These are phyloP conservation scores for Plasmodium reichenowi DNA, from an alignment of 169 alveolate genomes.

Conservation along the genomic window DNA sequence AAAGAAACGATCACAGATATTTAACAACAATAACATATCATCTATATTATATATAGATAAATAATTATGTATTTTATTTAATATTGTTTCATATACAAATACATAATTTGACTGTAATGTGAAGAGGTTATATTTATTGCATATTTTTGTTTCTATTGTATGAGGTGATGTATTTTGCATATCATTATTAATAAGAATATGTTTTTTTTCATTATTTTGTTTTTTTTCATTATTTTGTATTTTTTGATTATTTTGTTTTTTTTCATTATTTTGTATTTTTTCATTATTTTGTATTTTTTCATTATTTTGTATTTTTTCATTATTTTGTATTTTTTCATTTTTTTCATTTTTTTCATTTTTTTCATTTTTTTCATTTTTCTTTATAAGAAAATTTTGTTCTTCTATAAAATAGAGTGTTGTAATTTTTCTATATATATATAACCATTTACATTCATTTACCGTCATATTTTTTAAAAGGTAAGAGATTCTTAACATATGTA, in stretches of 20 bases:
- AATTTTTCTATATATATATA: slow-evolving; percentile 35
- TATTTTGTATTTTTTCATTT: not conserved
- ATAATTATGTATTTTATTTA: slow-evolving; percentile 17
- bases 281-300: not conserved
- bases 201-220: not conserved
- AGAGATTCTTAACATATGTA: slow-evolving; percentile 34
- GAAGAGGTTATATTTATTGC: slow-evolving; percentile 32
- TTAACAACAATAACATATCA: slow-evolving; percentile 33
- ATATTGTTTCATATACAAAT: slow-evolving; percentile 16
- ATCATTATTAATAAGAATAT: too few species aligned
- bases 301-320: not conserved
- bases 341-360: slow-evolving; percentile 1
- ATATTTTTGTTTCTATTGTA: slow-evolving; percentile 3
- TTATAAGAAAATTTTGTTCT: not conserved
- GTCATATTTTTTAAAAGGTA: slow-evolving; percentile 48
- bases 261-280: not conserved
- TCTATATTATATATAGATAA: slow-evolving; percentile 18
- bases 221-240: not conserved
- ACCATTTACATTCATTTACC: slow-evolving; percentile 52
- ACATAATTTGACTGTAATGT: slow-evolving; percentile 15
- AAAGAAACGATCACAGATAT: slow-evolving; percentile 24
- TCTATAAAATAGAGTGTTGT: slow-evolving; percentile 10
- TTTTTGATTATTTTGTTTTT: not conserved
- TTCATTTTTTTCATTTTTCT: not conserved
- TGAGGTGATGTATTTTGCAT: not conserved